These are phyloP conservation scores for Verticillium dahliae DNA, from an alignment of 2,329 filamentous ascomycete genomes.

Conservation along the genomic window DNA sequence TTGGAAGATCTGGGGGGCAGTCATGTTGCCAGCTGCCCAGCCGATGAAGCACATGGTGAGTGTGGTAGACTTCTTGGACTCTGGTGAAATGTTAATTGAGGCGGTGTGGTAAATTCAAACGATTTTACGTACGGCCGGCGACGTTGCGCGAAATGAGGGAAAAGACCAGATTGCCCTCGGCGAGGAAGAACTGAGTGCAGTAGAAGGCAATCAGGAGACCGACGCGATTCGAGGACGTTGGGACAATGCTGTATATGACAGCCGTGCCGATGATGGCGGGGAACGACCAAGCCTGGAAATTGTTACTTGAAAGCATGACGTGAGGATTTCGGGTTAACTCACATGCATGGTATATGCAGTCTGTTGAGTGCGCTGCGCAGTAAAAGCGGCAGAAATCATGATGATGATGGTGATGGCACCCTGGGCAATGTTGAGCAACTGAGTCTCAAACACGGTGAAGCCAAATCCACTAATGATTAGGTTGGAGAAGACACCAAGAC, in stretches of 20 bases:
- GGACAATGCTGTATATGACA: constrained; percentile 28
- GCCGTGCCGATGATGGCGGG: constrained; percentile 28
- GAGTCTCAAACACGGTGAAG: constrained; percentile 16
- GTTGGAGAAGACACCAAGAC: constrained; percentile 15
- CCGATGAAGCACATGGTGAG: constrained; percentile 27
- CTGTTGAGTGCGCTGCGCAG: neutral
- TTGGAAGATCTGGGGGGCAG: constrained; percentile 28
- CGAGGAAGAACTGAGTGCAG: constrained; percentile 36
- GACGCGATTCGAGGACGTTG: constrained; percentile 20
- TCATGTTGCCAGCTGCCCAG: constrained; percentile 30
- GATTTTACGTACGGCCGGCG: constrained; percentile 20
- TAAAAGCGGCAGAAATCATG: neutral
- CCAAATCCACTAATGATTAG: constrained; percentile 17
- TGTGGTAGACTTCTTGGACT: constrained; percentile 31
- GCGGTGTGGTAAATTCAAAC: neutral
- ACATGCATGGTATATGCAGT: constrained; percentile 1
- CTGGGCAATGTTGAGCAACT: constrained; percentile 18
- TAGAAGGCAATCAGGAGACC: constrained; percentile 33
- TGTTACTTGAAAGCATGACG: neutral
- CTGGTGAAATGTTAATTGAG: neutral
- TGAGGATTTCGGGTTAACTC: neutral
- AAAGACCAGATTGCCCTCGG: constrained; percentile 33
- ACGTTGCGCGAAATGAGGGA: constrained; percentile 33
- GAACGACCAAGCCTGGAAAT: constrained; percentile 11
- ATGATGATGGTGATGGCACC: constrained; percentile 1